Conservation (phyloP, 1,284 basidiomycete species). For the Wolfiporia cocos region DNA sequence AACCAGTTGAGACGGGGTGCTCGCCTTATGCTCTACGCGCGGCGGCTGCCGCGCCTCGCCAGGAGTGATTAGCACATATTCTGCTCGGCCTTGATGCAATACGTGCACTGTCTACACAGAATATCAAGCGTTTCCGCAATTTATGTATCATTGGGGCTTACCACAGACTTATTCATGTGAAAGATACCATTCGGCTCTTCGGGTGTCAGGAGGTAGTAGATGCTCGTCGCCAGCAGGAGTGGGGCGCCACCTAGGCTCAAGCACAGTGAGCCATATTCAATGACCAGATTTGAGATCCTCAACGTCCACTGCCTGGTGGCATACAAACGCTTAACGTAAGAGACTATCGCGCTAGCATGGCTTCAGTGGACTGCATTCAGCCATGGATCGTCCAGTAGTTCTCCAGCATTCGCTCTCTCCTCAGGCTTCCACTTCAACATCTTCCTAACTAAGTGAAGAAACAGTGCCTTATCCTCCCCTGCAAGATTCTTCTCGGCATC, state of each 20-base stretch:
- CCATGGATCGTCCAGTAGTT: constrained; percentile 11
- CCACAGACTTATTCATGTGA: constrained; percentile 41
- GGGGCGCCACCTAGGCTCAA: constrained; percentile 22
- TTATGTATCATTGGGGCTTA: no score
- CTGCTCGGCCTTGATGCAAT: constrained; percentile 40
- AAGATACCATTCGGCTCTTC: constrained; percentile 34
- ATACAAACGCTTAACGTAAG: constrained; percentile 3
- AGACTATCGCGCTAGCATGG: constrained; percentile 2
- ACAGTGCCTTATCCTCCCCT: constrained; percentile 9
- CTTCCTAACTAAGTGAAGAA: constrained; percentile 7
- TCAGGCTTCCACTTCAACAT: constrained; percentile 10
- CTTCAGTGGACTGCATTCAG: constrained; percentile 7
- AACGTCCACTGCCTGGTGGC: not conserved
- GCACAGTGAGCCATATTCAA: no score
- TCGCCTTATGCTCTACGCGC: constrained; percentile 31
- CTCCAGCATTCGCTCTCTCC: constrained; percentile 10
- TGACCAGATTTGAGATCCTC: no score
- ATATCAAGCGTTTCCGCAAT: no score
- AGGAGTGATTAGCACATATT: constrained; percentile 40
- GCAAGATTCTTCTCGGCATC: constrained; percentile 6
- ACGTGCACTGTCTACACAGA: constrained; percentile 36
- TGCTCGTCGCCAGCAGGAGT: constrained; percentile 33
- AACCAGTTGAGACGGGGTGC: no score
- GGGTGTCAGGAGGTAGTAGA: constrained; percentile 41
- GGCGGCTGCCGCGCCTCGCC: constrained; percentile 28